Evolutionary conservation across 495 filamentous ascomycete species (phyloP), one percentile per base, ranked within the genome.

Genomic region (Neurospora pannonica): DNA sequence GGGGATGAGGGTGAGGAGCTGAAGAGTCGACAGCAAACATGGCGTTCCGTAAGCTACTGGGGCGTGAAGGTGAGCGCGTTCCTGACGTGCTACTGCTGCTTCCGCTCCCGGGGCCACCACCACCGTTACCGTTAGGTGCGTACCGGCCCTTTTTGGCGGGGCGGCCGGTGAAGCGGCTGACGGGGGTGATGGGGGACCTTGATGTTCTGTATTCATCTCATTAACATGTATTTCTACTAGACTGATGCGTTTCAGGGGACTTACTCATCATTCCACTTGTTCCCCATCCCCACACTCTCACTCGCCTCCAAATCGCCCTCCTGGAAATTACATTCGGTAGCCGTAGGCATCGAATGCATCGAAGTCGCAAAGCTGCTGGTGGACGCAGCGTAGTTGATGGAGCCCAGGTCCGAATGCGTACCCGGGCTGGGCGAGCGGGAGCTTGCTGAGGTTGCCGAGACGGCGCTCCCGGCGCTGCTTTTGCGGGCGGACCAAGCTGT

Each of bases 361-460:
- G 77, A 79, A n/a, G 77, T 79, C 13, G 73, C 77, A 74, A 48
- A 77, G 71, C 76, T 77, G 74, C 77, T 79, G 21, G 54, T 77
- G 19, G 77, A 78, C 1, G 73, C 73, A 39, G 76, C 74, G 48
- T 76, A 78, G 28, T 38, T 72, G 28, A 72, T 76, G 15, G 77
- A 78, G n/a, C 75, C 75, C 70, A 76, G 73, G 15, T 75, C 75
- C 13, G 76, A 71, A 5, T 72, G 67, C 40, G 73, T 62, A 70
- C 69, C 71, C 9, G 77, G 77, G 34, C 34, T 17, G 75, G 77
- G 77, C 31, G 77, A 78, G 19, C 77, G 75, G 54, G 77, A 78
- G 75, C 71, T 36, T 60, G 74, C 75, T n/a, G 76, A 76, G 15
- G 74, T 71, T 19, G 48, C 60, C 28, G 54, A 67, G 28, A 67